Evolutionary conservation across 345 rosid genomes (phyloP).

Genomic region (Brassica napus): DNA sequence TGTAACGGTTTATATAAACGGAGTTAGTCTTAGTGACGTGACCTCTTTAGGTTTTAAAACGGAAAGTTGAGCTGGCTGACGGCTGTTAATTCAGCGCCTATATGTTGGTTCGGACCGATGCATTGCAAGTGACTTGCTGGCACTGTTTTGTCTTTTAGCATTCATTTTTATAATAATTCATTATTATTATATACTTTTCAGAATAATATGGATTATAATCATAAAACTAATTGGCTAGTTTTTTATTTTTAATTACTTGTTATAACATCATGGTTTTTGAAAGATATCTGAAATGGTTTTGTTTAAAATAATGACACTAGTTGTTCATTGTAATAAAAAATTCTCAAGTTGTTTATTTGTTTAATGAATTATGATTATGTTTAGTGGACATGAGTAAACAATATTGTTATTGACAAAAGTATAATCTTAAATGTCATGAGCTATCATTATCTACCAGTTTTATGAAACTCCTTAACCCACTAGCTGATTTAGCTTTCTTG

Average conservation of each 20-base stretch:
- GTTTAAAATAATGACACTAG: constrained; percentile 16
- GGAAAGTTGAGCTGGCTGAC: constrained; percentile 57
- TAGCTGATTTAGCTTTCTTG: constrained; percentile 12
- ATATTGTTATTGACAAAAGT: constrained; percentile 3
- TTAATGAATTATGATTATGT: constrained; percentile 4
- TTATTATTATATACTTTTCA: neutral
- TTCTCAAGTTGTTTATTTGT: constrained; percentile 27
- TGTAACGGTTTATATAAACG: constrained; percentile 43
- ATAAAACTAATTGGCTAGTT: constrained; percentile 15
- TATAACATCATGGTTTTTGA: neutral
- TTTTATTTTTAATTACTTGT: neutral
- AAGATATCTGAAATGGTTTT: constrained; percentile 6
- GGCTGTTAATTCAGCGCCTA: constrained; percentile 37
- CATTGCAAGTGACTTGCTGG: constrained; percentile 50
- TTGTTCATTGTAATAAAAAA: neutral
- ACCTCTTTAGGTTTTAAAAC: constrained; percentile 21
- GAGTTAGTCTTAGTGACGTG: constrained; percentile 38
- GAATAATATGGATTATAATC: neutral
- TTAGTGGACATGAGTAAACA: neutral
- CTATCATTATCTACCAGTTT: constrained; percentile 23
- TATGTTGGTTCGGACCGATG: constrained; percentile 43
- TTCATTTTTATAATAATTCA: neutral
- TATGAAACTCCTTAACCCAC: constrained; percentile 16
- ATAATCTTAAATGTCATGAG: constrained; percentile 11
- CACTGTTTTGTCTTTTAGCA: constrained; percentile 40